Evolutionary conservation across 768 basidiomycete species (phyloP), one percentile per base, ranked within the genome.

Genomic region (Dacryopinax primogenitus): DNA sequence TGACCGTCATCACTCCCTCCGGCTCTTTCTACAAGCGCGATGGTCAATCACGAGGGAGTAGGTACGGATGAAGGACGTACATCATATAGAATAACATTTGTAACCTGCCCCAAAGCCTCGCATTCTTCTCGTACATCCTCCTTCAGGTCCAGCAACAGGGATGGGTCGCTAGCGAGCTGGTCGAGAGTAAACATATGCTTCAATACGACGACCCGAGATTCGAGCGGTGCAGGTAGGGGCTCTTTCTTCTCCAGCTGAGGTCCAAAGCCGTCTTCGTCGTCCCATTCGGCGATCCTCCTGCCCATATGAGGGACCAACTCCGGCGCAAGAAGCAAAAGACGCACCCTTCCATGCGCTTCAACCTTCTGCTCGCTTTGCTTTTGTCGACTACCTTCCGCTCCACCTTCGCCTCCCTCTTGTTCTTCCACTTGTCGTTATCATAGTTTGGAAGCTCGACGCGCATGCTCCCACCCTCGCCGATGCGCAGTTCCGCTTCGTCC

Each of bases 41-140:
- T 44, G 3, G 4, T 23, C 12, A 62, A 66, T 30, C 47, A 18
- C 34, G 18, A 41, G 21, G 33, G 32, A 45, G 33, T 34, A 36
- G 64, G 63, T 34, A 61, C 33, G 18, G 47, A 1, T 11, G 36
- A 63, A 28, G 39, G 12, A 80, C 90, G 75, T 74, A 95, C 95
- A 77, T 99, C 95, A 72, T 95, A 98, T 39, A 99, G 75, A 33
- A 92, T 86, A 0, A 97, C 90, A 69, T 92, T 97, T 0, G 96
- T 98, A 2, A 99, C 96, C 70, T 94, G 90, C 32, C 96, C 96
- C 13, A 98, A 74, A 0, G 82, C 82, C 62, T 88, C 84, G 68
- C 92, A 92, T 73, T 98, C 95, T 34, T 95, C 93, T 64, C 95
- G 83, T 18, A 98, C 93, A 69, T 98, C 95, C 71, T 96, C 92